Evolutionary conservation across 306 rosid species (phyloP).

Genomic region (Lablab purpureus): DNA sequence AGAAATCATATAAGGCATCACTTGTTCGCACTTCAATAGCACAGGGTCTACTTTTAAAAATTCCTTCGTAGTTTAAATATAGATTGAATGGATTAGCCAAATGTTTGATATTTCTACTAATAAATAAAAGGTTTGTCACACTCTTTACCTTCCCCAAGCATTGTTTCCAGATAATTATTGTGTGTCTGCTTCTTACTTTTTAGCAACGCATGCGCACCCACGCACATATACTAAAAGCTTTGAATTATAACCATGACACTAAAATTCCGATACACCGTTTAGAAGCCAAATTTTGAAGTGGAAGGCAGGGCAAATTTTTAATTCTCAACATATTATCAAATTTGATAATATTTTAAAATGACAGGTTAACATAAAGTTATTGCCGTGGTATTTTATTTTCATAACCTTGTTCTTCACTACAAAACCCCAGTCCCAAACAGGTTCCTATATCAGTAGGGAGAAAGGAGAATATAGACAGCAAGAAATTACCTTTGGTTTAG

Average conservation of each 20-base stretch:
- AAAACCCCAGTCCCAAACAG: background rate
- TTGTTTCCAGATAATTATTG: background rate
- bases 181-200: background rate
- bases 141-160: conserved; percentile 9
- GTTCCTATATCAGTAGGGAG: background rate
- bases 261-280: background rate
- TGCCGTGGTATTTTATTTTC: background rate
- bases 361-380: background rate
- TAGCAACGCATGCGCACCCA: background rate
- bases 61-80: background rate
- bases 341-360: background rate
- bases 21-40: background rate
- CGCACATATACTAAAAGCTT: background rate
- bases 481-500: conserved; percentile 81
- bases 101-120: background rate
- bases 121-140: background rate
- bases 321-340: background rate
- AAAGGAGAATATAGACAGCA: conserved; percentile 11
- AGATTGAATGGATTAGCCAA: background rate
- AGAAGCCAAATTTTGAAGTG: background rate
- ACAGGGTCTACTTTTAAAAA: background rate
- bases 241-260: background rate
- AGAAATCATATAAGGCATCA: background rate
- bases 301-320: background rate
- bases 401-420: background rate